Evolutionary conservation across 1,284 basidiomycete genomes (phyloP).

Genomic region (Stygiomarasmius scandens): DNA sequence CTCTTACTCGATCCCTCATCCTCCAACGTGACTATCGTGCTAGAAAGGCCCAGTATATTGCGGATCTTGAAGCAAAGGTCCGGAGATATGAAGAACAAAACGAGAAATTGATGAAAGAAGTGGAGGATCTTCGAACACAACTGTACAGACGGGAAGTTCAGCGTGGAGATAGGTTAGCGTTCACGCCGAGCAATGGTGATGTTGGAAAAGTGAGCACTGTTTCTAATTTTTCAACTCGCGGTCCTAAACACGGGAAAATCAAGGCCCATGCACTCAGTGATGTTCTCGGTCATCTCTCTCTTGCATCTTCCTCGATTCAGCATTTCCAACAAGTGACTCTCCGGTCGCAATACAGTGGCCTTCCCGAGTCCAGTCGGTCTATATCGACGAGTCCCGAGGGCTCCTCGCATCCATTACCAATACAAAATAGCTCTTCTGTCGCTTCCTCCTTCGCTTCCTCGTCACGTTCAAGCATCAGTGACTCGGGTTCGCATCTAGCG

Average conservation of each 20-base stretch:
- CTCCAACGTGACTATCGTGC: slow-evolving; percentile 13
- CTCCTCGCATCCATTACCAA: neutral
- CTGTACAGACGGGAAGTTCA: neutral
- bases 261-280: slow-evolving; percentile 10
- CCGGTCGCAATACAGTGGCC: neutral
- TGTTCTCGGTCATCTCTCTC: slow-evolving; percentile 5
- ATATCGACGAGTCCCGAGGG: neutral
- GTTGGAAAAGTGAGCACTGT: neutral
- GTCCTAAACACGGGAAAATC: too few species aligned
- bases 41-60: slow-evolving; percentile 11
- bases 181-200: neutral
- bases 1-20: slow-evolving; percentile 5
- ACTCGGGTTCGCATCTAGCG: neutral
- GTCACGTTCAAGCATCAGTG: neutral
- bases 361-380: neutral
- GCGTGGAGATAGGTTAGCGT: too few species aligned
- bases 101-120: slow-evolving; percentile 1
- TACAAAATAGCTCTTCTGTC: neutral
- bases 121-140: neutral
- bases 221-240: too few species aligned
- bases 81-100: slow-evolving; percentile 10
- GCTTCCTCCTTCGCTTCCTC: slow-evolving; percentile 2
- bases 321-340: slow-evolving; percentile 3
- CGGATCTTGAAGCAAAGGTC: slow-evolving; percentile 13
- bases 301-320: slow-evolving; percentile 6